A percentile compares a stretch with the other conserved stretches of the same genome.
These are phyloP conservation scores for Malus hybrid DNA, from an alignment of 331 rosid species.

Conservation along the genomic window DNA sequence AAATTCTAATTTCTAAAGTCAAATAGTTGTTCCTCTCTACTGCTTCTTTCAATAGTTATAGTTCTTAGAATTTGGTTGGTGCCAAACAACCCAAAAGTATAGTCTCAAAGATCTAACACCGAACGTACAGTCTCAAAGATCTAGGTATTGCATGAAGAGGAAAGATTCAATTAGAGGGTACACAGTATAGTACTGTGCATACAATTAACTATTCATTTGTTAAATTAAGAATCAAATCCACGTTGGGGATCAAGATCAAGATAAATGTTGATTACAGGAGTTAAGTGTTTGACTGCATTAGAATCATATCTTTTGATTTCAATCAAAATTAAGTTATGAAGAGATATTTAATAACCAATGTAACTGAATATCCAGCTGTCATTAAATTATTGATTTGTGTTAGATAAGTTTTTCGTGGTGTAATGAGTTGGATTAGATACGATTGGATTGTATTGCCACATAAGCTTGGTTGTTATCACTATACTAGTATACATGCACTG, in stretches of 20 bases:
- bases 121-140: background rate
- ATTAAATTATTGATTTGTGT: no score
- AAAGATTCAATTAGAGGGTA: background rate
- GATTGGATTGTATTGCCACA: no score
- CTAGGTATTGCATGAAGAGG: background rate
- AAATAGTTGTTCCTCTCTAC: background rate
- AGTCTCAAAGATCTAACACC: constrained; percentile 15
- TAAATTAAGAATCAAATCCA: background rate
- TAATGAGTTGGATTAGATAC: no score
- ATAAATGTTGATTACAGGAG: constrained; percentile 16
- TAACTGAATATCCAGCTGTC: no score
- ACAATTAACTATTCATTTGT: background rate
- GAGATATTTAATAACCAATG: background rate
- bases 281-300: constrained; percentile 26
- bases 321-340: background rate
- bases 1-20: background rate
- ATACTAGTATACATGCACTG: no score
- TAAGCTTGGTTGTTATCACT: no score
- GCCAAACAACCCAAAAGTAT: constrained; percentile 38
- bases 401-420: no score
- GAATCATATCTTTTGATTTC: constrained; percentile 36
- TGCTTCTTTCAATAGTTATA: constrained; percentile 8
- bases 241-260: constrained; percentile 4
- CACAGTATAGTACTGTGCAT: background rate
- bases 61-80: constrained; percentile 15